These are phyloP conservation scores for Elsinoe fawcettii DNA, from an alignment of 2,329 filamentous ascomycete genomes.

Conservation along the genomic window DNA sequence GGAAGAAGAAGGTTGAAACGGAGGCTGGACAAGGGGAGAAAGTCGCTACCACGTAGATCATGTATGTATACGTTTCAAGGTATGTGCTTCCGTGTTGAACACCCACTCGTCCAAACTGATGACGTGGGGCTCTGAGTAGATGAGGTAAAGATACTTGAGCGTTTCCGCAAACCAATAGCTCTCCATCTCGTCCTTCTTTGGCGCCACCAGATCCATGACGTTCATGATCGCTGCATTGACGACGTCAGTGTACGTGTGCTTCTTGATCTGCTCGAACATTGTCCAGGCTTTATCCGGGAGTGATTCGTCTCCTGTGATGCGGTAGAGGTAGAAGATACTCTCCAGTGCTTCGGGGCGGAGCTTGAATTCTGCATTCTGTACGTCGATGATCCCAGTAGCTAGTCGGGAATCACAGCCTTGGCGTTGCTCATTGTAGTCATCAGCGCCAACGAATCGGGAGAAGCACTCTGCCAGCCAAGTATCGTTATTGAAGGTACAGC, in stretches of 20 bases:
- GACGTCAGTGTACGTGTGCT: conserved; percentile 52
- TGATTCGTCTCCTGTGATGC: conserved; percentile 58
- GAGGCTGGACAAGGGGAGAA: neutral
- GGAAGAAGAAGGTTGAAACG: conserved; percentile 6
- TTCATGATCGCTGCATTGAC: conserved; percentile 61
- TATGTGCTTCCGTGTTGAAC: conserved; percentile 15
- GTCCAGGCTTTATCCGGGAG: conserved; percentile 64
- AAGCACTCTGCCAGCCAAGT: conserved; percentile 31
- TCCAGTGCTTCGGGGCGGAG: conserved; percentile 72
- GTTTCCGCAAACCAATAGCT: conserved; percentile 59
- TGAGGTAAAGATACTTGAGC: conserved; percentile 59
- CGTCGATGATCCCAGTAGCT: conserved; percentile 48
- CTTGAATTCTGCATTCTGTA: conserved; percentile 54
- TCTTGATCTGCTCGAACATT: conserved; percentile 61
- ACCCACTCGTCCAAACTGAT: conserved; percentile 49
- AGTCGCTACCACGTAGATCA: neutral
- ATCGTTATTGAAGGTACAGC: conserved; percentile 34
- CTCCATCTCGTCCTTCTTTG: conserved; percentile 57
- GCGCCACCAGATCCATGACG: conserved; percentile 42
- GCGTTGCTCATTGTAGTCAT: conserved; percentile 15
- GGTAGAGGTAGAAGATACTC: conserved; percentile 69
- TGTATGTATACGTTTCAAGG: neutral
- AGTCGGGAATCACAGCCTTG: conserved; percentile 38
- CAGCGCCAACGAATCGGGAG: conserved; percentile 20
- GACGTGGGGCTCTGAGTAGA: conserved; percentile 52